phyloP scores from a whole-genome alignment of 202 grass and related monocot genomes.

The Zoysia matrella region DNA sequence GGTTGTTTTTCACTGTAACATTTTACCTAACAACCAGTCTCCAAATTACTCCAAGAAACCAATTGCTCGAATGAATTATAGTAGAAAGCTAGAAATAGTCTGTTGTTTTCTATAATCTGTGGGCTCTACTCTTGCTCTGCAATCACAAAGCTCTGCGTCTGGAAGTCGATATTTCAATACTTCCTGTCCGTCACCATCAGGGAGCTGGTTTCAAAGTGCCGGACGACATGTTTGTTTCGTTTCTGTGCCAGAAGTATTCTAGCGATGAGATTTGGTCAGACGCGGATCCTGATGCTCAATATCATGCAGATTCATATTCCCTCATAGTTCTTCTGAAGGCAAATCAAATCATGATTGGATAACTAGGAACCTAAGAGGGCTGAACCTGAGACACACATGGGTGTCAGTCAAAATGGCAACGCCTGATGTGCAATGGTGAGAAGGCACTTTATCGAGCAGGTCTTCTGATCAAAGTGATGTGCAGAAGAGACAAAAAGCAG shows the following conservation, averaged over 20 bases:
- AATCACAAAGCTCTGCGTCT: neutral
- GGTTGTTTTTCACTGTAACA: constrained; percentile 4
- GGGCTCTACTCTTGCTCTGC: neutral
- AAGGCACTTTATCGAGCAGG: neutral
- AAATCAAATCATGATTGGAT: no score
- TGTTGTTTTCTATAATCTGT: neutral
- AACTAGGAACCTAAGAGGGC: no score
- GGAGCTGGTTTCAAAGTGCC: neutral
- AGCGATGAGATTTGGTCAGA: neutral
- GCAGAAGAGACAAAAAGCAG: neutral
- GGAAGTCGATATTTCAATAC: neutral
- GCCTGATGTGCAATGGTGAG: neutral
- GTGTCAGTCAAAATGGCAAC: constrained; percentile 5
- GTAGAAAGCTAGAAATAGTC: neutral
- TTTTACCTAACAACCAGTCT: constrained; percentile 18
- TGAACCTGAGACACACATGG: neutral
- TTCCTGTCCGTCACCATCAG: neutral
- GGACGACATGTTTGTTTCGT: neutral
- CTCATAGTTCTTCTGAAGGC: neutral
- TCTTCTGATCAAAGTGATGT: constrained; percentile 24
- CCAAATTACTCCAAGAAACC: neutral
- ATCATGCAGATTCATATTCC: neutral
- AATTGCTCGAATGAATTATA: constrained; percentile 18
- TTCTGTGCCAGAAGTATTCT: neutral
- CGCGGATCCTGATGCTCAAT: neutral